Conservation (phyloP, 2,329 filamentous ascomycete genomes). For the Scedosporium apiospermum region DNA sequence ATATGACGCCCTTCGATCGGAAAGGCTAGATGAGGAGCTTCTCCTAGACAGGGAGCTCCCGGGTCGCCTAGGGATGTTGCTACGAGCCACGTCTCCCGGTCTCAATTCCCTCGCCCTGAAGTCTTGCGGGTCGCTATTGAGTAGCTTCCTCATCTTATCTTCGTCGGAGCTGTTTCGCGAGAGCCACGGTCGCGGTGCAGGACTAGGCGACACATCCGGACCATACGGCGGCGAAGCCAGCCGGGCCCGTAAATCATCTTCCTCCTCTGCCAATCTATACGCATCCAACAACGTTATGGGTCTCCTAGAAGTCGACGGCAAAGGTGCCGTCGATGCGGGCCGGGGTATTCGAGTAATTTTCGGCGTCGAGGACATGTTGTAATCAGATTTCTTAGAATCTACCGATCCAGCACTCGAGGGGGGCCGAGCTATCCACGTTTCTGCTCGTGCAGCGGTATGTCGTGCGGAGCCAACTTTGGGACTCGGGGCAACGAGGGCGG, state of each 20-base stretch:
- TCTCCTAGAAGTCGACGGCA: constrained; percentile 9
- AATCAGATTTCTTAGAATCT: background rate
- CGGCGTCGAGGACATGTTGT: constrained; percentile 10
- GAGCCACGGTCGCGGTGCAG: constrained; percentile 37
- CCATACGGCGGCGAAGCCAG: constrained; percentile 9
- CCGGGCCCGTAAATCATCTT: constrained; percentile 13
- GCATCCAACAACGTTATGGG: constrained; percentile 33
- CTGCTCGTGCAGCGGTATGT: background rate
- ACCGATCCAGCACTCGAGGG: background rate
- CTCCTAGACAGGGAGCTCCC: constrained; percentile 10
- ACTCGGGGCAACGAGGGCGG: background rate
- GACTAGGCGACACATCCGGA: constrained; percentile 38
- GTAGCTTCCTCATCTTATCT: constrained; percentile 16
- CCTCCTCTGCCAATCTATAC: constrained; percentile 23
- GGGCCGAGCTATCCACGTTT: background rate
- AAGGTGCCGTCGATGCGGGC: constrained; percentile 11
- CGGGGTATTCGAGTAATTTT: constrained; percentile 25
- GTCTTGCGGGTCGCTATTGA: constrained; percentile 21
- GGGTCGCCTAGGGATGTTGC: constrained; percentile 5
- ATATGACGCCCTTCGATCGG: background rate
- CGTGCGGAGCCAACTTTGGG: background rate
- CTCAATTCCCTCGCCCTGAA: constrained; percentile 12
- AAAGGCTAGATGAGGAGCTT: background rate
- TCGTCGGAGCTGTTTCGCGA: constrained; percentile 22
- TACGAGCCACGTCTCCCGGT: background rate